Evolutionary conservation across 129 eudicot genomes (phyloP), one percentile per base, ranked within the genome.

Genomic region (Oenanthe sinensis): DNA sequence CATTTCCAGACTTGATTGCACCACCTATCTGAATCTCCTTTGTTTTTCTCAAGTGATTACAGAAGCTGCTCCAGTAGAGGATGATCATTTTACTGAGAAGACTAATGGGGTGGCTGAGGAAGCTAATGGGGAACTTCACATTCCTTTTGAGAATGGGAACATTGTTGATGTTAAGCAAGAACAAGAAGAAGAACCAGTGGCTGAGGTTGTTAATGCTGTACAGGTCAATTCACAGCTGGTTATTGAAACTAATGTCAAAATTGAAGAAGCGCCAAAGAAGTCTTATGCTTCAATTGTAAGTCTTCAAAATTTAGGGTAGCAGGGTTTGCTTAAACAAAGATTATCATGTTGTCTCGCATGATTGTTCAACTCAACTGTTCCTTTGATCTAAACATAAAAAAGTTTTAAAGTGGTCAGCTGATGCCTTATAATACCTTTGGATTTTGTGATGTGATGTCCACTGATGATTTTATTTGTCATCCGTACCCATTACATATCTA

Each of bases 221-320:
- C 90, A 72, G 9, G 89, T 75, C 78, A 84, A 88, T 26, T 71
- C 85, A 20, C 82, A 82, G 74, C 36, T 67, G 83, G 88, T 78
- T 79, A 88, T 85, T 77, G 97, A 84, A 81, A 47, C 91, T 24
- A 77, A 84, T 50, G 74, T 81, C 78, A 87, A 82, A 80, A 75
- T 52, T 75, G 99, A 89, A 75, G 94, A 90, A 43, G 77, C 62
- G 36, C 93, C 97, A 77, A 96, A 92, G 88, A 96, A 92, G 85
- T 87, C 99, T 20, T 96, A 88, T 85, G 99, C 99, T 76, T 96
- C 96, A 5, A 96, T 96, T 80, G 99, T 96, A 82, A 94, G 98
- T 77, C 45, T 30, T 15, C 30, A 24, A 47, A n/a, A 22, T 39
- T 22, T 33, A 37, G 26, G 45, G 20, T 71, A 8, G 4, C 13